These are phyloP conservation scores for Halophytophthora polymorphica DNA, from an alignment of 352 stramenopile species.

Conservation along the genomic window DNA sequence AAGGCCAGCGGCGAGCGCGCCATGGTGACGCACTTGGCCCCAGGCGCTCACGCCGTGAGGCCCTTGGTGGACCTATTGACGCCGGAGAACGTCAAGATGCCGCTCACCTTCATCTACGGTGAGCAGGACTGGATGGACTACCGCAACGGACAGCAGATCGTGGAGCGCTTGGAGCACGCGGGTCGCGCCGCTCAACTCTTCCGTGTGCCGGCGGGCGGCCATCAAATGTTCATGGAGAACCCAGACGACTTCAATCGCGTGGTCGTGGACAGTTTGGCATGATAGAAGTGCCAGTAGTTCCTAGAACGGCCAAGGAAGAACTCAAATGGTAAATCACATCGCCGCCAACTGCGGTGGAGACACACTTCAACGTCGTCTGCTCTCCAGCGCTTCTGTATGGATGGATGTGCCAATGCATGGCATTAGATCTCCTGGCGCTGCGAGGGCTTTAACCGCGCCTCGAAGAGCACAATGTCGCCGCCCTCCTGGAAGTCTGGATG, in stretches of 20 bases:
- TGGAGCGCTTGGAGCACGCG: constrained; percentile 44
- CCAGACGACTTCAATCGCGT: constrained; percentile 61
- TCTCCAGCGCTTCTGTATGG: too few relatives aligned
- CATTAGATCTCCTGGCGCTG: too few relatives aligned
- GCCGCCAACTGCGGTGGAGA: too few relatives aligned
- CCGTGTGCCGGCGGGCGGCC: constrained; percentile 57
- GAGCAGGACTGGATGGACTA: constrained; percentile 88
- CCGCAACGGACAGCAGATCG: constrained; percentile 55
- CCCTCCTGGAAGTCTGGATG: constrained; percentile 63
- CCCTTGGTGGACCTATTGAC: constrained; percentile 62
- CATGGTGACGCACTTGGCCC: constrained; percentile 74
- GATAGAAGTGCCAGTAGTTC: constrained; percentile 5
- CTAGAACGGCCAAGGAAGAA: neutral
- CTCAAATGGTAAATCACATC: too few relatives aligned
- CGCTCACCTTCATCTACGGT: constrained; percentile 82
- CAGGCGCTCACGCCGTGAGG: constrained; percentile 60
- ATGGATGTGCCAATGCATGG: too few relatives aligned
- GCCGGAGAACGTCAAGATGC: constrained; percentile 65
- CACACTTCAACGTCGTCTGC: too few relatives aligned
- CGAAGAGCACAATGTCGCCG: constrained; percentile 64
- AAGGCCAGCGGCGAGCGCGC: constrained; percentile 70
- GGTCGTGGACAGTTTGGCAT: constrained; percentile 41
- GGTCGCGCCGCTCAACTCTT: constrained; percentile 43
- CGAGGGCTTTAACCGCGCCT: constrained; percentile 29
- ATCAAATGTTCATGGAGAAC: constrained; percentile 87